These are phyloP conservation scores for Cytospora paraplurivora DNA, from an alignment of 2,329 filamentous ascomycete genomes.

Conservation along the genomic window DNA sequence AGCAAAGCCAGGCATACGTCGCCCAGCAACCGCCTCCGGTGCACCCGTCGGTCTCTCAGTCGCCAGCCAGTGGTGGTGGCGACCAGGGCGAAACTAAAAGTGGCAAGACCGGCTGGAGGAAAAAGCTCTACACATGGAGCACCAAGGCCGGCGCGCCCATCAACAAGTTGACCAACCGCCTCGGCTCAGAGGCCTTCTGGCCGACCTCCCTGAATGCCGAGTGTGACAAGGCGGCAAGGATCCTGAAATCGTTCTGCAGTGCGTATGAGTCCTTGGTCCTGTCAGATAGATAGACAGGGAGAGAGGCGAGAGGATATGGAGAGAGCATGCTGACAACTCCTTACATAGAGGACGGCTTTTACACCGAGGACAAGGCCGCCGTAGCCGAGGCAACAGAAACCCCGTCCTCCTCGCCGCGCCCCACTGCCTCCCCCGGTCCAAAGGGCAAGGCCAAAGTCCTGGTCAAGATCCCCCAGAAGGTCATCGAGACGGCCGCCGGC, in stretches of 20 bases:
- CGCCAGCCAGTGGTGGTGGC: not conserved
- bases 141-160: constrained; percentile 57
- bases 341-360: constrained; percentile 39
- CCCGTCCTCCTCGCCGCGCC: constrained; percentile 18
- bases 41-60: not conserved
- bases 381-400: constrained; percentile 3
- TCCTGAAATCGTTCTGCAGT: constrained; percentile 75
- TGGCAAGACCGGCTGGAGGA: constrained; percentile 26
- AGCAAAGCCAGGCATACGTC: not conserved
- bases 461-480: constrained; percentile 44
- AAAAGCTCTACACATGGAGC: constrained; percentile 34
- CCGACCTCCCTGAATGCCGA: constrained; percentile 11
- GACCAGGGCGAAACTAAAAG: not conserved
- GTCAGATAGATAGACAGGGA: constrained; percentile 6
- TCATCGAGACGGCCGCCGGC: constrained; percentile 56
- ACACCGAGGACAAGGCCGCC: constrained; percentile 31
- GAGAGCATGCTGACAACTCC: constrained; percentile 30
- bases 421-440: constrained; percentile 30
- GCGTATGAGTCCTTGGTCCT: constrained; percentile 33
- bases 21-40: not conserved
- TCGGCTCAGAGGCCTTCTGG: constrained; percentile 59
- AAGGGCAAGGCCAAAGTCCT: constrained; percentile 39
- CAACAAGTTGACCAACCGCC: constrained; percentile 66
- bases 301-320: constrained; percentile 1
- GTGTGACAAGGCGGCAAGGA: constrained; percentile 74